Percentiles rank a stretch among this genome's conserved stretches.
Evolutionary conservation across 495 filamentous ascomycete species (phyloP).

Genomic region (Aspergillus avenaceus): DNA sequence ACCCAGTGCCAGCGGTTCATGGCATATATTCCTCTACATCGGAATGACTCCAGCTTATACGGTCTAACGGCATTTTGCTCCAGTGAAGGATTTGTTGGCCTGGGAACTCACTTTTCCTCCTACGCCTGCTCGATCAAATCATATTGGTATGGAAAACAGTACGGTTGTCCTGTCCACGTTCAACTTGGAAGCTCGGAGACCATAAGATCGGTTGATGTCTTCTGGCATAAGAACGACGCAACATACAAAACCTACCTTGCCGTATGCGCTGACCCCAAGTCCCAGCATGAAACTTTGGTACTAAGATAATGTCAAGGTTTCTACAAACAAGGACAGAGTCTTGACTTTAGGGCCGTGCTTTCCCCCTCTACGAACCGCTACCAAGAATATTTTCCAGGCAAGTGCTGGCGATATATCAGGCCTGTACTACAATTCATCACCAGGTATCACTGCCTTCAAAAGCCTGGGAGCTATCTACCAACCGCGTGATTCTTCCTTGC

Average conservation of each 20-base stretch:
- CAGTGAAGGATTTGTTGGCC: not conserved
- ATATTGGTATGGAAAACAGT: slow-evolving; percentile 3
- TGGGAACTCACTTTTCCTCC: not conserved
- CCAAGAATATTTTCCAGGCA: not conserved
- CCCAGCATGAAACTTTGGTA: not conserved
- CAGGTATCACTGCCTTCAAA: not conserved
- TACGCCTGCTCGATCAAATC: not conserved
- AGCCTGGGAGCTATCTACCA: not conserved
- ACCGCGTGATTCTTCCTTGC: not conserved
- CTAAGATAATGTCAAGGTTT: not conserved
- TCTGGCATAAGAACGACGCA: not conserved
- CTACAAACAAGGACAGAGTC: not conserved
- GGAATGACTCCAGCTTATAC: not conserved
- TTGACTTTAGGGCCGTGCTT: not conserved
- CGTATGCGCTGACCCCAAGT: not conserved
- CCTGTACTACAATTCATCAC: not conserved
- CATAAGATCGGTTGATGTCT: not conserved
- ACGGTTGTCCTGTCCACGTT: slow-evolving; percentile 2
- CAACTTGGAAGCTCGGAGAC: not conserved
- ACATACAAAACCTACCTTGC: not conserved
- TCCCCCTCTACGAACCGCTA: not conserved
- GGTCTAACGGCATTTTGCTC: slow-evolving; percentile 3
- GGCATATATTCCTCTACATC: not conserved
- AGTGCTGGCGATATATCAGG: not conserved
- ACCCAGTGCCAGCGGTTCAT: slow-evolving; percentile 1